phyloP scores from a whole-genome alignment of 1,284 basidiomycete genomes.

The Cerrena zonata region DNA sequence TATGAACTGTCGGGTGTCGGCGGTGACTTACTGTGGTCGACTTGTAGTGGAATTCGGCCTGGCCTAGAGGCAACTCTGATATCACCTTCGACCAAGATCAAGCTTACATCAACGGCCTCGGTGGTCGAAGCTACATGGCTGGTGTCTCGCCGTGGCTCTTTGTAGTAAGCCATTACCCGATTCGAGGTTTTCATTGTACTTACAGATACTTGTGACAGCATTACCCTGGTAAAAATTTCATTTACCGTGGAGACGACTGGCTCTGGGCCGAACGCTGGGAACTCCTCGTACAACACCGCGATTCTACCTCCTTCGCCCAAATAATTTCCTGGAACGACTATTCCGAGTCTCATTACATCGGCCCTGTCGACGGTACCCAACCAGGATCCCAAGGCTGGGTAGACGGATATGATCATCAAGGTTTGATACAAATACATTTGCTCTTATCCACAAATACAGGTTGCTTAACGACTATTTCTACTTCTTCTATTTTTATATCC shows the following conservation, averaged over 20 bases:
- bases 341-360: constrained; percentile 54
- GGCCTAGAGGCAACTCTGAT: constrained; percentile 27
- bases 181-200: background rate
- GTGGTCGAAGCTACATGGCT: constrained; percentile 28
- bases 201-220: constrained; percentile 32
- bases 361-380: constrained; percentile 47
- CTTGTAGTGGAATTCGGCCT: constrained; percentile 15
- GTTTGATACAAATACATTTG: constrained; percentile 11
- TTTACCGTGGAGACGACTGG: constrained; percentile 55
- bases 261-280: constrained; percentile 55
- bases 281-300: constrained; percentile 42
- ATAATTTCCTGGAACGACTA: constrained; percentile 61
- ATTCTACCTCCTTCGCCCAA: constrained; percentile 44
- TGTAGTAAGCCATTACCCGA: constrained; percentile 20
- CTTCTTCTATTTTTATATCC: background rate
- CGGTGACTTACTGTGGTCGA: no score
- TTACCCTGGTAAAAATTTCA: constrained; percentile 59
- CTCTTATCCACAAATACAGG: background rate
- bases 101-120: constrained; percentile 24
- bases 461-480: background rate
- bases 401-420: constrained; percentile 55
- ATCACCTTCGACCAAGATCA: constrained; percentile 27
- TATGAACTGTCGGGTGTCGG: background rate
- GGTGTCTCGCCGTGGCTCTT: constrained; percentile 50
- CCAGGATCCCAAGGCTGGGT: constrained; percentile 58